Percentiles rank a stretch among this genome's conserved stretches.
Evolutionary conservation across 2,329 filamentous ascomycete species (phyloP).

Genomic region (Fusarium verrucosum): DNA sequence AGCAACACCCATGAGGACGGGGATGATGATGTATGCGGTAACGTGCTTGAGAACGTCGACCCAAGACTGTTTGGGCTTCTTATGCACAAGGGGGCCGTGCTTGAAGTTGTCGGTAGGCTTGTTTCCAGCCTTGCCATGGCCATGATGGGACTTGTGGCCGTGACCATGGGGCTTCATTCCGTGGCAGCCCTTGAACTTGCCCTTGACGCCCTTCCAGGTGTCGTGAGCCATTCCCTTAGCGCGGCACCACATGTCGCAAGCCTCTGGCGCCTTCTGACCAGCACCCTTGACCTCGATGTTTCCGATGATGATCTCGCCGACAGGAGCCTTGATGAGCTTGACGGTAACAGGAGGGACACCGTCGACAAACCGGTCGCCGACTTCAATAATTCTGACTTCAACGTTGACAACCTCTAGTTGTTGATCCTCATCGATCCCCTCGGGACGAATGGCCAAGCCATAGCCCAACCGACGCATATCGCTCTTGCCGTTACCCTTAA

Average conservation of each 20-base stretch:
- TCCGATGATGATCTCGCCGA: slow-evolving; percentile 64
- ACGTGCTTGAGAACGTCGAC: slow-evolving; percentile 63
- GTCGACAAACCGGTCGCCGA: slow-evolving; percentile 65
- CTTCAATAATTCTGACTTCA: slow-evolving; percentile 67
- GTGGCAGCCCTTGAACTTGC: slow-evolving; percentile 42
- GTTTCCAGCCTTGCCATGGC: slow-evolving; percentile 33
- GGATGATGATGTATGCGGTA: slow-evolving; percentile 70
- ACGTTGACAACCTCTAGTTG: slow-evolving; percentile 62
- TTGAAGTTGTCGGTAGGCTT: slow-evolving; percentile 37
- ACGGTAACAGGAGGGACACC: slow-evolving; percentile 66
- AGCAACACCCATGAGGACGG: slow-evolving; percentile 73
- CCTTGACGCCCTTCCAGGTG: slow-evolving; percentile 43
- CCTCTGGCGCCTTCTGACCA: neutral
- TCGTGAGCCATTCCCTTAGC: slow-evolving; percentile 52
- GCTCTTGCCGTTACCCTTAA: slow-evolving; percentile 51
- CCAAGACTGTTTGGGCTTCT: slow-evolving; percentile 50
- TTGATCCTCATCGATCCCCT: slow-evolving; percentile 60
- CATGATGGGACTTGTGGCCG: slow-evolving; percentile 21
- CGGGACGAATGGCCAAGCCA: slow-evolving; percentile 54
- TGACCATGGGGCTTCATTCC: slow-evolving; percentile 29
- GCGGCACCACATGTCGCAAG: slow-evolving; percentile 63
- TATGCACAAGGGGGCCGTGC: slow-evolving; percentile 18
- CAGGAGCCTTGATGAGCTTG: slow-evolving; percentile 67
- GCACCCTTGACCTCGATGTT: slow-evolving; percentile 53
- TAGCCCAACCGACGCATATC: slow-evolving; percentile 59